phyloP scores from a whole-genome alignment of 2,329 filamentous ascomycete genomes.

The Monosporascus cannonballus region DNA sequence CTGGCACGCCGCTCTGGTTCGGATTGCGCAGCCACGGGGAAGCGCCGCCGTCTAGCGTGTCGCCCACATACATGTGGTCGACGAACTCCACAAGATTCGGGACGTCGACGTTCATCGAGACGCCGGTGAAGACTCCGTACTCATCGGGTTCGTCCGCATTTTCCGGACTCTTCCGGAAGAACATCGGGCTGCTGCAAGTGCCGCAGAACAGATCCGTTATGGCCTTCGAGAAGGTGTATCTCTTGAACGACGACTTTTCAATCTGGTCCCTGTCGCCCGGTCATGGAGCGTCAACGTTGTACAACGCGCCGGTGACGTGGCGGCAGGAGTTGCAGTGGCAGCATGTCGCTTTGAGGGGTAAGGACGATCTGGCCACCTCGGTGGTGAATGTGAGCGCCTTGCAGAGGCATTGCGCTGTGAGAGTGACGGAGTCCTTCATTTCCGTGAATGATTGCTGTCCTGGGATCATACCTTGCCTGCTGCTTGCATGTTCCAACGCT shows the following conservation, averaged over 20 bases:
- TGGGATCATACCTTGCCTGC: too few relatives aligned
- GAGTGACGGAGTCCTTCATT: background rate
- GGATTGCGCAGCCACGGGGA: slow-evolving; percentile 36
- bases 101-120: slow-evolving; percentile 24
- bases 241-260: slow-evolving; percentile 23
- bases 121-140: slow-evolving; percentile 33
- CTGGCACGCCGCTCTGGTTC: slow-evolving; percentile 22
- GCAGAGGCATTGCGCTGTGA: slow-evolving; percentile 41
- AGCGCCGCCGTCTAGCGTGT: slow-evolving; percentile 48
- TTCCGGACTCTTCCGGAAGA: slow-evolving; percentile 24
- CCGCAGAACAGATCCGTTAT: slow-evolving; percentile 34
- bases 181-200: slow-evolving; percentile 37
- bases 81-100: slow-evolving; percentile 25
- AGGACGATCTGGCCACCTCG: slow-evolving; percentile 22
- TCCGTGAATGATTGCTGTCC: background rate
- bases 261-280: slow-evolving; percentile 26
- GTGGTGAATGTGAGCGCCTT: slow-evolving; percentile 33
- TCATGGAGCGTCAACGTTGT: slow-evolving; percentile 32
- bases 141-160: slow-evolving; percentile 6
- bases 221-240: slow-evolving; percentile 30
- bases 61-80: slow-evolving; percentile 38
- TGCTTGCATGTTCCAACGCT: too few relatives aligned
- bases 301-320: slow-evolving; percentile 36
- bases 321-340: slow-evolving; percentile 48
- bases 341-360: slow-evolving; percentile 34